These are phyloP conservation scores for Vitis rupestris DNA, from an alignment of 164 flowering plant species.

Conservation along the genomic window DNA sequence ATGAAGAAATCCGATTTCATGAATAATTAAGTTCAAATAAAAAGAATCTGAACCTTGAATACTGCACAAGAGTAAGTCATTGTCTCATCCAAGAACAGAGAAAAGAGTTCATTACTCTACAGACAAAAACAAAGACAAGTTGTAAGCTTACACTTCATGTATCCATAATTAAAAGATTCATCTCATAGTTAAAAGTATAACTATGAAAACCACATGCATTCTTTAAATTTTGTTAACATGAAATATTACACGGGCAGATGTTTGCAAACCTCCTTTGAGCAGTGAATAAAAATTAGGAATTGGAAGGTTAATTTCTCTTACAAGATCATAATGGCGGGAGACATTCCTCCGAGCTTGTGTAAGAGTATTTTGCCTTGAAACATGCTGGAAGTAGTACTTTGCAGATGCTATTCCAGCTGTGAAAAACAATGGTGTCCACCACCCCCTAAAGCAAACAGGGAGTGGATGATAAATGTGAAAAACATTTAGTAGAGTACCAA, in stretches of 20 bases:
- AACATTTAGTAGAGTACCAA: background rate
- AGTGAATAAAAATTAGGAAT: no score
- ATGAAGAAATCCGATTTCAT: no score
- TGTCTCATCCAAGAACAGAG: slow-evolving; percentile 87
- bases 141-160: background rate
- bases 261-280: no score
- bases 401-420: slow-evolving; percentile 89
- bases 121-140: slow-evolving; percentile 11
- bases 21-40: background rate
- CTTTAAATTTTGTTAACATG: no score
- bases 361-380: slow-evolving; percentile 74
- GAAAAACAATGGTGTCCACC: slow-evolving; percentile 89
- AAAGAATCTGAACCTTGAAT: slow-evolving; percentile 58
- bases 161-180: background rate
- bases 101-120: slow-evolving; percentile 87
- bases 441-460: slow-evolving; percentile 58
- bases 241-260: no score
- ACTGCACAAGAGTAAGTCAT: slow-evolving; percentile 93
- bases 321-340: slow-evolving; percentile 93
- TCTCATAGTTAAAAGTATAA: no score
- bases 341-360: slow-evolving; percentile 92
- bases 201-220: no score
- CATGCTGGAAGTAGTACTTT: slow-evolving; percentile 66
- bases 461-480: background rate
- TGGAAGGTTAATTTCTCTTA: slow-evolving; percentile 15